These are phyloP conservation scores for Anisodus tanguticus DNA, from an alignment of 257 asterid genomes.

Conservation along the genomic window DNA sequence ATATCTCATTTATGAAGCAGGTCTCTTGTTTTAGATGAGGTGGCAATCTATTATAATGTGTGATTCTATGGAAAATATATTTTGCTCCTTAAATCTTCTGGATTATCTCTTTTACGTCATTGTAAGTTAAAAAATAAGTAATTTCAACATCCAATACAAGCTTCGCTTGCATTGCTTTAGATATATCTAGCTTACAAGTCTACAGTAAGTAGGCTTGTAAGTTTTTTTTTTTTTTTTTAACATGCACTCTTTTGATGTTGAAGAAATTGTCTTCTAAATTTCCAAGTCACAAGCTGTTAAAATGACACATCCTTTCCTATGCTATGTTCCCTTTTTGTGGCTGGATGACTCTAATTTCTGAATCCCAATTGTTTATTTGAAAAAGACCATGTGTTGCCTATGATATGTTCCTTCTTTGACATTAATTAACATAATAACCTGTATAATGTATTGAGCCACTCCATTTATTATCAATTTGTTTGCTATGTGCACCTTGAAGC, in stretches of 20 bases:
- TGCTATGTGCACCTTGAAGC: conserved; percentile 5
- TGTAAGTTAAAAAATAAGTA: neutral
- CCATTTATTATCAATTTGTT: neutral
- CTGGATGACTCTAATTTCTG: neutral
- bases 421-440: neutral
- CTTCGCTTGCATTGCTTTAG: neutral
- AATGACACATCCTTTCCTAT: neutral
- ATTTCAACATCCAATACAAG: neutral
- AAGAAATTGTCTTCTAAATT: neutral
- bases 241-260: neutral
- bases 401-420: neutral
- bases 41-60: neutral
- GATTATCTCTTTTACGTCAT: neutral
- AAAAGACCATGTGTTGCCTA: neutral
- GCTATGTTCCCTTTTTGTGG: neutral
- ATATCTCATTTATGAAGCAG: neutral
- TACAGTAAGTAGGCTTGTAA: neutral
- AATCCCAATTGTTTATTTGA: neutral
- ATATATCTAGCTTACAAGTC: neutral
- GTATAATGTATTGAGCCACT: neutral
- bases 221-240: neutral
- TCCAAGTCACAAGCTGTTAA: neutral
- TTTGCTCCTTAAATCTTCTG: neutral
- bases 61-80: neutral
- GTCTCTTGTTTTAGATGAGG: conserved; percentile 9